phyloP scores from a whole-genome alignment of 139 green algal genomes.

The Chlamydomonas sp. region DNA sequence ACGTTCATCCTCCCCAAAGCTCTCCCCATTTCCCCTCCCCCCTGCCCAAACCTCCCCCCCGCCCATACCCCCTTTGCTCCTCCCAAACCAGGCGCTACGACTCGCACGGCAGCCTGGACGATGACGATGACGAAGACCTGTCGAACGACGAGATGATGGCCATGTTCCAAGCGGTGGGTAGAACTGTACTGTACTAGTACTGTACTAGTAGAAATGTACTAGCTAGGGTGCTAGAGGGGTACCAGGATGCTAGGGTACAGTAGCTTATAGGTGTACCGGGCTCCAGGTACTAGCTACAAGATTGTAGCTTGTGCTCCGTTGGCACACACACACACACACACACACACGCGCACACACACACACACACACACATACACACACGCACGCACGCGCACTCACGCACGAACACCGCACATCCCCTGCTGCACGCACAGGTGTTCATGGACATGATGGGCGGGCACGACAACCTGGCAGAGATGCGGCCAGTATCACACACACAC shows the following conservation, averaged over 20 bases:
- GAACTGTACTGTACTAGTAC: constrained; percentile 26
- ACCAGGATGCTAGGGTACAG: no score
- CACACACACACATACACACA: no score
- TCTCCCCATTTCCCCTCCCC: background rate
- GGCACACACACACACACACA: background rate
- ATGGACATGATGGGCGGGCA: no score
- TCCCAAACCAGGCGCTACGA: constrained; percentile 15
- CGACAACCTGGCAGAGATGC: no score
- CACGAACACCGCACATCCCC: no score
- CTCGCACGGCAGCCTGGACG: constrained; percentile 14
- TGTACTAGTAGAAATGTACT: no score
- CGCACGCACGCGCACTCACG: no score
- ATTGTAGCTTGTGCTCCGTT: background rate
- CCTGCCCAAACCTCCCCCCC: background rate
- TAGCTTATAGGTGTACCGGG: background rate
- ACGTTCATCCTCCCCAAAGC: background rate
- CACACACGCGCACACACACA: no score
- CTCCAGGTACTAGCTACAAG: background rate
- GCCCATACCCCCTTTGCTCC: background rate
- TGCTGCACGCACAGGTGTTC: no score
- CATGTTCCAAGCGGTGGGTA: constrained; percentile 34
- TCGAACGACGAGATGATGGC: constrained; percentile 22
- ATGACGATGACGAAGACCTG: constrained; percentile 27
- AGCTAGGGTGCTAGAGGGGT: no score
- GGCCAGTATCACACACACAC: no score